Evolutionary conservation across 2,329 filamentous ascomycete species (phyloP), one percentile per base, ranked within the genome.

Genomic region (Pseudocercospora macadamiae): DNA sequence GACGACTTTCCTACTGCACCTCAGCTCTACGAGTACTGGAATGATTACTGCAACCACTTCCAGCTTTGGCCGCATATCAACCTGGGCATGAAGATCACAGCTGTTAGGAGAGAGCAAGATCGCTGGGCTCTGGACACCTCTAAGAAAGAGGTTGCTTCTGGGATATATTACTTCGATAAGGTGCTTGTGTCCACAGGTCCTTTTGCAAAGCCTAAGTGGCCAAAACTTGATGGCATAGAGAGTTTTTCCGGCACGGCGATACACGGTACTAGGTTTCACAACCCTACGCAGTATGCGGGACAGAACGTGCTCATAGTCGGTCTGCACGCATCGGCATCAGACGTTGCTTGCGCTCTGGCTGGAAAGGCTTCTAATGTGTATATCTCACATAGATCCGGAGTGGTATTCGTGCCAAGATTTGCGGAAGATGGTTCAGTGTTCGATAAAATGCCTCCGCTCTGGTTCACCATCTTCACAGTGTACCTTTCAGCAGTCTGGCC

Each of bases 251-350:
- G 77, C 7, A 63, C 70, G 1, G 62, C 77, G 3, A 68, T 80
- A 2, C 79, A 82, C 56, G 61, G 61, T 16, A 59, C 57, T 56
- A 61, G 55, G 32, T 45, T 49, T 6, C 16, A 64, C 34, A 71
- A 71, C 2, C 66, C 74, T 2, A 65, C 70, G 1, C 64, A 68
- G 16, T 80, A 78, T 64, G 69, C 72, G 10, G 74, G 68, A 5
- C 77, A 80, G 61, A 77, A 69, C 8, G 76, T 82, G 2, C 56
- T 82, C 0, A 68, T 82, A 0, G 69, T 81, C 2, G 79, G 79
- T 4, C 64, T 80, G 23, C 75, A 75, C 14, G 76, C 75, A 45
- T 79, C 76, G 1, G 66, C 71, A 0, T 72, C 70, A 18, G 76
- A 79, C 55, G 64, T 75, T 3, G 68, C 52, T 23, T 45, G 51